Evolutionary conservation across 2,329 filamentous ascomycete species (phyloP).

Genomic region (Hypomyces perniciosus): DNA sequence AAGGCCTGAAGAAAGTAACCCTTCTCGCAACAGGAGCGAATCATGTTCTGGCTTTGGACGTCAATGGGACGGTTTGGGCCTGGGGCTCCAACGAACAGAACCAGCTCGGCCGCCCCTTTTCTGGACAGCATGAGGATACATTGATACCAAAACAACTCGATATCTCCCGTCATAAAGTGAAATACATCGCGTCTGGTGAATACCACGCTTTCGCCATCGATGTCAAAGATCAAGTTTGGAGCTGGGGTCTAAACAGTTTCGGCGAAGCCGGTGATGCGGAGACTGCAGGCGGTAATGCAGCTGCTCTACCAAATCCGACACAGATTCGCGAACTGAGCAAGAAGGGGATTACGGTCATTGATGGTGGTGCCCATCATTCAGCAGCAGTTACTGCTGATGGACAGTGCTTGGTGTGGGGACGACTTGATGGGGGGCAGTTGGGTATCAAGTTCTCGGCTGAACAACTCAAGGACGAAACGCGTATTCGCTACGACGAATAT

Average conservation of each 20-base stretch:
- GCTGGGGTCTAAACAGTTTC: conserved; percentile 68
- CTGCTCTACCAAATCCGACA: background rate
- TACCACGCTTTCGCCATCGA: conserved; percentile 67
- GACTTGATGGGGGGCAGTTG: conserved; percentile 34
- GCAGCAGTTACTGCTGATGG: conserved; percentile 41
- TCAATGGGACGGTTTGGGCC: conserved; percentile 34
- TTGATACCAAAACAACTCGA: conserved; percentile 36
- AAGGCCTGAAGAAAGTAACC: conserved; percentile 52
- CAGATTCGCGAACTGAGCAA: conserved; percentile 43
- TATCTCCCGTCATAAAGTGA: conserved; percentile 28
- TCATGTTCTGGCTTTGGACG: conserved; percentile 58
- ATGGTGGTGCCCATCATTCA: conserved; percentile 32
- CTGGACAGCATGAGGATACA: conserved; percentile 45
- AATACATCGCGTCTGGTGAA: conserved; percentile 46
- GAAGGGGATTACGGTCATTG: conserved; percentile 50
- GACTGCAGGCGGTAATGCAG: background rate
- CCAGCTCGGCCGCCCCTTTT: conserved; percentile 42
- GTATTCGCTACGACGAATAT: background rate
- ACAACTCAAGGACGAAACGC: background rate
- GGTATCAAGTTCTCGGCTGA: conserved; percentile 9
- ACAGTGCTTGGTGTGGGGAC: conserved; percentile 40
- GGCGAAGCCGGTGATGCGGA: conserved; percentile 51
- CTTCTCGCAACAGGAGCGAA: conserved; percentile 58
- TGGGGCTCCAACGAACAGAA: conserved; percentile 35
- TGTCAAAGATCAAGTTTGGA: conserved; percentile 56